phyloP scores from a whole-genome alignment of 2,329 filamentous ascomycete genomes.

The Aureobasidium sp. region DNA sequence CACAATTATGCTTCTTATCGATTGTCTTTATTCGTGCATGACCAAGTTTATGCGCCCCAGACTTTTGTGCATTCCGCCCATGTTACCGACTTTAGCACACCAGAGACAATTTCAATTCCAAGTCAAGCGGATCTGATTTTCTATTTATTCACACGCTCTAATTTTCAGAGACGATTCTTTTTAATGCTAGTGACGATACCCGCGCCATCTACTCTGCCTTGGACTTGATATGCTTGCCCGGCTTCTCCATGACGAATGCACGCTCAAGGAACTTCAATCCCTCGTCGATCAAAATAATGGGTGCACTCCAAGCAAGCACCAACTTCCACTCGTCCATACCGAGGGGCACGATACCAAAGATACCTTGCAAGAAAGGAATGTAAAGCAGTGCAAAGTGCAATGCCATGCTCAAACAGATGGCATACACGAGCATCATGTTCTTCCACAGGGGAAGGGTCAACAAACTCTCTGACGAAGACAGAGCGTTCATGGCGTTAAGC shows the following conservation, averaged over 20 bases:
- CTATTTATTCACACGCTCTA: not conserved
- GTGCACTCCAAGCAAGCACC: constrained; percentile 77
- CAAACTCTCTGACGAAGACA: constrained; percentile 90
- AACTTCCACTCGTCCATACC: constrained; percentile 87
- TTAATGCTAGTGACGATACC: not conserved
- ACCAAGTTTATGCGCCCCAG: not conserved
- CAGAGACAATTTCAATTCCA: too few relatives aligned
- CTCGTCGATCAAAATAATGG: constrained; percentile 86
- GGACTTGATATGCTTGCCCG: constrained; percentile 12
- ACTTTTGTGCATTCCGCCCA: not conserved
- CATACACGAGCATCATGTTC: constrained; percentile 97
- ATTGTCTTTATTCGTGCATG: not conserved
- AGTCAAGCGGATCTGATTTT: not conserved
- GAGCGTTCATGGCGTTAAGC: constrained; percentile 97
- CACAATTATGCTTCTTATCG: not conserved
- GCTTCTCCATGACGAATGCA: constrained; percentile 28
- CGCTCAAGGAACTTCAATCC: constrained; percentile 69
- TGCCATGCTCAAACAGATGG: constrained; percentile 85
- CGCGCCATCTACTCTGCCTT: constrained; percentile 16
- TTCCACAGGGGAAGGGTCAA: constrained; percentile 93
- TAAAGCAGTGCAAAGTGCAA: constrained; percentile 94
- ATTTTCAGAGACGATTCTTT: not conserved
- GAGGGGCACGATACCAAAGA: constrained; percentile 88
- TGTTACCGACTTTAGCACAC: too few relatives aligned
- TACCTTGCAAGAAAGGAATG: constrained; percentile 73